Percentiles rank a stretch among this genome's conserved stretches.
These are phyloP conservation scores for Schizochytrium sp. DNA, from an alignment of 108 stramenopile genomes.

Conservation along the genomic window DNA sequence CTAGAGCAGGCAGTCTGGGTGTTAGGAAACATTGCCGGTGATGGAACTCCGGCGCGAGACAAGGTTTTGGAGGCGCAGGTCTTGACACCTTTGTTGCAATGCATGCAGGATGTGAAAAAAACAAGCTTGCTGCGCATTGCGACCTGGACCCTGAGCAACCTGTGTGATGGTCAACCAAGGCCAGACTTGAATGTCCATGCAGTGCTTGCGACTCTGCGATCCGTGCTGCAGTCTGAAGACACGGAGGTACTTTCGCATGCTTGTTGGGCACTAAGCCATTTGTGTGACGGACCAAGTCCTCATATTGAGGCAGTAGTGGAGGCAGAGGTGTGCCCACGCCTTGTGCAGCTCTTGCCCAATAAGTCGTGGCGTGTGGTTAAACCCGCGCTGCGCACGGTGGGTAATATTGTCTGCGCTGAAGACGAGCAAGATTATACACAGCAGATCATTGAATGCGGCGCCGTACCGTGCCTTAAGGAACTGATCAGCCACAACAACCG, in stretches of 20 bases:
- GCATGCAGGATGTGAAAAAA: conserved; percentile 80
- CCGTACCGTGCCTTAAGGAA: conserved; percentile 85
- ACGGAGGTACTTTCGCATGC: conserved; percentile 90
- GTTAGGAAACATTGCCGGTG: conserved; percentile 98
- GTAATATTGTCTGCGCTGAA: conserved; percentile 97
- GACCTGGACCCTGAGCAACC: conserved; percentile 90
- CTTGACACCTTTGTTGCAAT: conserved; percentile 92
- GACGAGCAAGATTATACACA: conserved; percentile 94
- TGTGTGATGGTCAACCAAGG: conserved; percentile 82
- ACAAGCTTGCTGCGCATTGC: conserved; percentile 82
- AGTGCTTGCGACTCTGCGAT: conserved; percentile 84
- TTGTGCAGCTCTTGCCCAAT: conserved; percentile 89
- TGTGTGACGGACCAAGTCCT: conserved; percentile 92
- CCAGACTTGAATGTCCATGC: conserved; percentile 83
- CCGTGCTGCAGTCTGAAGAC: conserved; percentile 85
- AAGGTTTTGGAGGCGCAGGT: conserved; percentile 90
- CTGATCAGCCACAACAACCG: conserved; percentile 89
- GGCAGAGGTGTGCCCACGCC: conserved; percentile 83
- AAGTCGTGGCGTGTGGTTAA: conserved; percentile 90
- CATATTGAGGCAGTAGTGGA: conserved; percentile 91
- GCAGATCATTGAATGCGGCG: conserved; percentile 88
- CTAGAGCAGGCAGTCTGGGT: conserved; percentile 99
- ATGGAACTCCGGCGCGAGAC: conserved; percentile 96
- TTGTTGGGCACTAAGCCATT: conserved; percentile 92
- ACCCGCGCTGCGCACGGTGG: conserved; percentile 92